These are phyloP conservation scores for Aechmea fasciata DNA, from an alignment of 176 grass and related monocot genomes.

Conservation along the genomic window DNA sequence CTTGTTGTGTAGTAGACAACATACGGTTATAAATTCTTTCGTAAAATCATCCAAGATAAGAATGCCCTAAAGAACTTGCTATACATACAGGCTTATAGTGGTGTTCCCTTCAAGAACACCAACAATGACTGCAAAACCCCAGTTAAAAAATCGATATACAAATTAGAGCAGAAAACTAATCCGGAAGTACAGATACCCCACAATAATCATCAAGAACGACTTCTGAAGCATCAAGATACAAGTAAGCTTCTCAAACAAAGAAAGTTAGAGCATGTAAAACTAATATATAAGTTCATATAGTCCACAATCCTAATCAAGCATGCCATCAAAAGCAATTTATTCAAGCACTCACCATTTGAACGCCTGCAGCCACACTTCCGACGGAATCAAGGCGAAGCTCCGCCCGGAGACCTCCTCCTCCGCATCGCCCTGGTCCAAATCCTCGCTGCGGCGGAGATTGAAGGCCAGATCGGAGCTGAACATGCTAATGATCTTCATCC, in stretches of 20 bases:
- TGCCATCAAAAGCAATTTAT: neutral
- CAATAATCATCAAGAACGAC: too few species aligned
- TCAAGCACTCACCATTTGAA: conserved; percentile 32
- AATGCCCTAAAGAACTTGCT: too few species aligned
- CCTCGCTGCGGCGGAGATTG: conserved; percentile 45
- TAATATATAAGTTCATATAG: neutral
- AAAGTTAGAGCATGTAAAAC: neutral
- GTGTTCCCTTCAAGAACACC: too few species aligned
- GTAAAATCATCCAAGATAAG: too few species aligned
- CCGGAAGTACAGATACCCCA: too few species aligned
- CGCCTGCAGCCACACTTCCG: conserved; percentile 38
- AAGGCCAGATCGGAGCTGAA: conserved; percentile 66
- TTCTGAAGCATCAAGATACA: too few species aligned
- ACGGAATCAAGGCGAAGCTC: conserved; percentile 55
- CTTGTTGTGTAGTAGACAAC: too few species aligned
- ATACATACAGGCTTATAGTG: too few species aligned
- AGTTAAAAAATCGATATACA: too few species aligned
- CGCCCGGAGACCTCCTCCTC: neutral
- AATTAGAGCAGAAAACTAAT: too few species aligned
- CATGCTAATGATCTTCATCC: conserved; percentile 63
- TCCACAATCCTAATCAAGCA: neutral
- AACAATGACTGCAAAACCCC: too few species aligned
- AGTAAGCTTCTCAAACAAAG: neutral
- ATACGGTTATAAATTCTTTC: too few species aligned
- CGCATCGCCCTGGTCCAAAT: neutral